Conservation (phyloP, 306 rosid genomes). For the Hippophae gyantsensis region DNA sequence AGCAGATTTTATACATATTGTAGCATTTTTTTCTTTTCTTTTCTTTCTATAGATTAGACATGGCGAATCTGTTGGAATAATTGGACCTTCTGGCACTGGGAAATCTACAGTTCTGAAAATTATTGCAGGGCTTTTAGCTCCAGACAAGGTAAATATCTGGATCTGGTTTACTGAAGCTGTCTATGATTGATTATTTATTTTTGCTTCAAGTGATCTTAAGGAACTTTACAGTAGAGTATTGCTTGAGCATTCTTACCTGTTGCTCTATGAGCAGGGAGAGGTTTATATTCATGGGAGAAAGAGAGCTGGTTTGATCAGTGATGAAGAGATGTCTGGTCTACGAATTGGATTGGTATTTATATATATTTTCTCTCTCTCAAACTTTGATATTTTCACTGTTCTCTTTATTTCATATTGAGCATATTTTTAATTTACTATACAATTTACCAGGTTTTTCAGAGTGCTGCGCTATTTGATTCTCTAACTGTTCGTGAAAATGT, state of each 20-base stretch:
- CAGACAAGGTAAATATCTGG: conserved; percentile 53
- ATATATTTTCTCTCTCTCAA: not conserved
- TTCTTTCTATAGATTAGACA: conserved; percentile 57
- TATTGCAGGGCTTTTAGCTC: conserved; percentile 89
- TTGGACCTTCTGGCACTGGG: conserved; percentile 99
- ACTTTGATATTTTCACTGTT: not conserved
- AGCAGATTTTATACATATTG: not conserved
- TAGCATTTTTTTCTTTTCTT: not conserved
- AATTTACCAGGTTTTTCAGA: conserved; percentile 80
- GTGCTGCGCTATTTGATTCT: conserved; percentile 99
- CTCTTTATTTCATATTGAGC: not conserved
- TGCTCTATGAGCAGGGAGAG: conserved; percentile 60
- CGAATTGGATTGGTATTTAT: conserved; percentile 78
- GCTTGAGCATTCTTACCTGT: conserved; percentile 4
- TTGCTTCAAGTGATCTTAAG: not conserved
- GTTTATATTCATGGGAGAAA: conserved; percentile 81
- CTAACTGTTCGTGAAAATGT: conserved; percentile 93
- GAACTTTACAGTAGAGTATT: not conserved
- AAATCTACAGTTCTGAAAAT: conserved; percentile 89
- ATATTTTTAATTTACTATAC: conserved; percentile 9
- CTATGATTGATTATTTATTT: conserved; percentile 7
- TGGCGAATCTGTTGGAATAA: conserved; percentile 98
- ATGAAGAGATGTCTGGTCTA: conserved; percentile 79
- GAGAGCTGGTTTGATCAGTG: conserved; percentile 80
- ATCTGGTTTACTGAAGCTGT: not conserved